A percentile compares a stretch with the other conserved stretches of the same genome.
Evolutionary conservation across 345 rosid species (phyloP).

Genomic region (Eucalyptus sp.): DNA sequence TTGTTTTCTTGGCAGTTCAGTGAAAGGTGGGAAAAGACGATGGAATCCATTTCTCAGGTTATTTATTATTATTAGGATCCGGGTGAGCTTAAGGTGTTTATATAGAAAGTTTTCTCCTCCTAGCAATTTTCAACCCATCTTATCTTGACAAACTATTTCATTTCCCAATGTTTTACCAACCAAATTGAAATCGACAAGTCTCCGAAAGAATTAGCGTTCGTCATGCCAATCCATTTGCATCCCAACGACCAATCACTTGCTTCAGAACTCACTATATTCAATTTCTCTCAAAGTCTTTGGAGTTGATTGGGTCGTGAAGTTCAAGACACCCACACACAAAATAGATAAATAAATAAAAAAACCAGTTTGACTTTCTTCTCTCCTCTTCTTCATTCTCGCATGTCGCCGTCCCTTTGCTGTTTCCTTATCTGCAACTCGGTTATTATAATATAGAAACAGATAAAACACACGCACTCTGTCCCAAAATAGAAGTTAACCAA

Average conservation of each 20-base stretch:
- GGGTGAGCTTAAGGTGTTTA: background rate
- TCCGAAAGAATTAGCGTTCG: background rate
- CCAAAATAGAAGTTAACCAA: background rate
- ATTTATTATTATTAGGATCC: background rate
- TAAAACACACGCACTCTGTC: background rate
- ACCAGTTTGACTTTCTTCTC: background rate
- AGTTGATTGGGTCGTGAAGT: background rate
- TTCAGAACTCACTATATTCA: background rate
- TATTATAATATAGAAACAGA: background rate
- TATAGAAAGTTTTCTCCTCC: background rate
- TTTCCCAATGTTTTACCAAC: background rate
- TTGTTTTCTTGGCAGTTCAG: background rate
- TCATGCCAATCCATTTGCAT: background rate
- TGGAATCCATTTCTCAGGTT: fast-evolving
- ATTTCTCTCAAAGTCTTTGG: background rate
- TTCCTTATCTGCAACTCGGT: background rate
- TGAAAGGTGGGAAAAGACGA: background rate
- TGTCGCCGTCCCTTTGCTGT: fast-evolving
- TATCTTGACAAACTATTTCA: background rate
- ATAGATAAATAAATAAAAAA: background rate
- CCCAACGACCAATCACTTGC: background rate
- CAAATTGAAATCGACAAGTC: background rate
- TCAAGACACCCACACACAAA: background rate
- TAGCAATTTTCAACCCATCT: background rate
- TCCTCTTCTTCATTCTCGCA: fast-evolving